These are phyloP conservation scores for Albatrellus ellisii DNA, from an alignment of 768 basidiomycete species.

Conservation along the genomic window DNA sequence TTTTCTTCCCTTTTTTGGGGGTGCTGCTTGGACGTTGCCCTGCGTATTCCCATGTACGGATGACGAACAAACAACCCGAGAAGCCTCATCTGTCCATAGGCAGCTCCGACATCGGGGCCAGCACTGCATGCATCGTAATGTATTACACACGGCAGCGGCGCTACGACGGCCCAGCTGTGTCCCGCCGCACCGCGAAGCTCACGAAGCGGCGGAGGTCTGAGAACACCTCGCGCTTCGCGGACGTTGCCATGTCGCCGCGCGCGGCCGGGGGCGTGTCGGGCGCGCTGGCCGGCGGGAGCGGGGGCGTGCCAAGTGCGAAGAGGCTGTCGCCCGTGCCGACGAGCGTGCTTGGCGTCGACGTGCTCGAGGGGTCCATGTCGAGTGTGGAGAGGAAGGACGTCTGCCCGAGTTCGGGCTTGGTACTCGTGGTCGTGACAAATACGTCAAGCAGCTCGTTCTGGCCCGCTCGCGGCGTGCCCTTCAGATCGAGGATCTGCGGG, in stretches of 20 bases:
- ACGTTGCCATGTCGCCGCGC: slow-evolving; percentile 28
- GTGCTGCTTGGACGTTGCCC: too few relatives aligned
- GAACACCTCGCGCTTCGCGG: slow-evolving; percentile 66
- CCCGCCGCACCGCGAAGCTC: slow-evolving; percentile 76
- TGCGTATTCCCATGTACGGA: too few relatives aligned
- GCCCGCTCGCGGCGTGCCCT: slow-evolving; percentile 76
- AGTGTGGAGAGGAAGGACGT: slow-evolving; percentile 88
- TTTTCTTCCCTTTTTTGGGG: too few relatives aligned
- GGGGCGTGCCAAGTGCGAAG: slow-evolving; percentile 45
- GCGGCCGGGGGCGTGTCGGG: slow-evolving; percentile 31
- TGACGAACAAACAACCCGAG: too few relatives aligned
- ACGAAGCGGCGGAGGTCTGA: slow-evolving; percentile 83
- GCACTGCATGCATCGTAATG: too few relatives aligned
- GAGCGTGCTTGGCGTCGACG: slow-evolving; percentile 35
- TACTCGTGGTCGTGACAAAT: slow-evolving; percentile 89
- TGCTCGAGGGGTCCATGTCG: slow-evolving; percentile 83
- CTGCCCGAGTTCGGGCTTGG: slow-evolving; percentile 74
- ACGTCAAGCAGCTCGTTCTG: slow-evolving; percentile 87
- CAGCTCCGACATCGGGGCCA: too few relatives aligned
- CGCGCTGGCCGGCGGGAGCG: slow-evolving; percentile 52
- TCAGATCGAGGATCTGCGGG: slow-evolving; percentile 78
- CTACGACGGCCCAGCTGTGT: slow-evolving; percentile 24
- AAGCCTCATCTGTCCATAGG: too few relatives aligned
- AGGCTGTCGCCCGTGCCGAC: slow-evolving; percentile 39
- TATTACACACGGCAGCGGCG: too few relatives aligned